These are phyloP conservation scores for Phyllosticta capitalensis DNA, from an alignment of 2,329 filamentous ascomycete species.

Conservation along the genomic window DNA sequence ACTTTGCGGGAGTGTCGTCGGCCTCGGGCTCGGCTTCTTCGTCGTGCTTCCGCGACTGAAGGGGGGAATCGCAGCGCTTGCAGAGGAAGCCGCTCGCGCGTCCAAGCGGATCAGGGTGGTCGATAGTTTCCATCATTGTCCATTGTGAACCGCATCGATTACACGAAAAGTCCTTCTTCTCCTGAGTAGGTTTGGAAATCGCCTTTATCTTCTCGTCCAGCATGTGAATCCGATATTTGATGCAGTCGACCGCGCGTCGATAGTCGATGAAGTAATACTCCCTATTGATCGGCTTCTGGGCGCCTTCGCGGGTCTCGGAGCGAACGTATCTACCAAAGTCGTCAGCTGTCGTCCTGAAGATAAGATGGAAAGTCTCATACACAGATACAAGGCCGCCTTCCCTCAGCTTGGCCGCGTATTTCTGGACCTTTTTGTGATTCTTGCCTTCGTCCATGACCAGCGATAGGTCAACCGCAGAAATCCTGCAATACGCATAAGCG, in stretches of 20 bases:
- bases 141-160: slow-evolving; percentile 73
- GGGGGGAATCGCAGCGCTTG: slow-evolving; percentile 59
- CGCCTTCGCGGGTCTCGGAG: slow-evolving; percentile 68
- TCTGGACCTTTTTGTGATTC: slow-evolving; percentile 85
- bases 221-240: slow-evolving; percentile 87
- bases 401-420: slow-evolving; percentile 72
- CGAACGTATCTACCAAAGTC: slow-evolving; percentile 51
- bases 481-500: slow-evolving; percentile 31
- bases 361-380: slow-evolving; percentile 39
- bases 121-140: slow-evolving; percentile 81
- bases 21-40: slow-evolving; percentile 42
- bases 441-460: slow-evolving; percentile 65
- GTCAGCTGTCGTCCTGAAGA: background rate
- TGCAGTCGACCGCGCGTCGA: slow-evolving; percentile 85
- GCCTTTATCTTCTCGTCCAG: slow-evolving; percentile 84
- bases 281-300: slow-evolving; percentile 69
- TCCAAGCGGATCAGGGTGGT: slow-evolving; percentile 52
- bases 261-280: slow-evolving; percentile 98
- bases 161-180: slow-evolving; percentile 90
- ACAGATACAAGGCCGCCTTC: slow-evolving; percentile 80
- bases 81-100: slow-evolving; percentile 63
- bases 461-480: slow-evolving; percentile 81
- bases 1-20: slow-evolving; percentile 40
- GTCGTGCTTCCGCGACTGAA: slow-evolving; percentile 36
- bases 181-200: slow-evolving; percentile 63